Evolutionary conservation across 768 basidiomycete genomes (phyloP), one percentile per base, ranked within the genome.

Genomic region (Pisolithus orientalis): DNA sequence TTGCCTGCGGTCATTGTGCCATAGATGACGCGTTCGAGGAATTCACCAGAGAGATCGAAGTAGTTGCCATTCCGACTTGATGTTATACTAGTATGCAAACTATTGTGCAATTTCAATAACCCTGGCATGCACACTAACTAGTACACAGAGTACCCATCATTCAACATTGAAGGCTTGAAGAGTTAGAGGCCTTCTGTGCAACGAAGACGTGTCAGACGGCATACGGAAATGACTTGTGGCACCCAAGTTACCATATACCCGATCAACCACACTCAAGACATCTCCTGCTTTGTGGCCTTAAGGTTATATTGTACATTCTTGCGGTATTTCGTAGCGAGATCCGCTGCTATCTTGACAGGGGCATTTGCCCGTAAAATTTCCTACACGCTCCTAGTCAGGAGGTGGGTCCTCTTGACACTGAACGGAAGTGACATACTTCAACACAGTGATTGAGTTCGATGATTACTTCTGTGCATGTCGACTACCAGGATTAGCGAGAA

Each of bases 251-350:
- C 39, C 39, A 21, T 24, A 5, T 7, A n/a, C n/a, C 37, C 39
- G 9, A n/a, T 39, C 39, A 16, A n/a, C 17, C 2, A 44, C 14
- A 44, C 32, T 55, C 34, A 50, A 29, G 54, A 27, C 47, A 43
- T 53, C 52, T 64, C 66, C 11, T 67, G 64, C 56, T 74, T 79
- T 45, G 82, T 87, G 43, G 86, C 85, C 61, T 90, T 86, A 52
- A 96, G 67, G 65, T 94, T 95, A 65, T 93, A 95, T 65, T 88
- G 85, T 49, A 94, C 93, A 70, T 97, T 97, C 70, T 91, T 85
- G 57, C 87, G 78, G 67, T 97, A 96, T 66, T 92, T 93, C 38
- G 82, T 82, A 32, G 88, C 80, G 16, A 97, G 74, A 64, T 92
- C 85, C 3, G 94, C 85, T 0, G 93, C 87, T 38, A 82, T 84